Percentiles rank a stretch among this genome's conserved stretches.
phyloP scores from a whole-genome alignment of 2,329 filamentous ascomycete species.

The Periglandula ipomoeae region DNA sequence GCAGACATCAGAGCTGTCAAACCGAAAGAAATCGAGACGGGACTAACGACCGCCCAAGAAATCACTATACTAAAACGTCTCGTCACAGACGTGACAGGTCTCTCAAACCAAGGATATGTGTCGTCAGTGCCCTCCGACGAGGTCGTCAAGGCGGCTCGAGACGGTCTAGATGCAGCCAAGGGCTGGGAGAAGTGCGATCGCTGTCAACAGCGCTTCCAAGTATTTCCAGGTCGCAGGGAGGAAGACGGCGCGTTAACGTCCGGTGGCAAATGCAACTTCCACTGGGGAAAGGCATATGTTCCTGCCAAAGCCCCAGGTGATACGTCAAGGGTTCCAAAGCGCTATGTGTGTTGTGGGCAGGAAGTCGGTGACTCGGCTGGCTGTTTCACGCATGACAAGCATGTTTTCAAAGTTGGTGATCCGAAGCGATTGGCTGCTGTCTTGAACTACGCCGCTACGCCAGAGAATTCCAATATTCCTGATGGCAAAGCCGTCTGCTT shows the following conservation, averaged over 20 bases:
- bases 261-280: conserved; percentile 70
- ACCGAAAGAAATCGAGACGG: conserved; percentile 55
- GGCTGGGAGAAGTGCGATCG: conserved; percentile 87
- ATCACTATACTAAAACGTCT: conserved; percentile 53
- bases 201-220: conserved; percentile 78
- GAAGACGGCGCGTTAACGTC: conserved; percentile 67
- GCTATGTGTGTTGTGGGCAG: conserved; percentile 73
- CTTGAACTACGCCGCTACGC: conserved; percentile 74
- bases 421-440: conserved; percentile 66
- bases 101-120: conserved; percentile 70
- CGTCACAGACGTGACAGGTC: conserved; percentile 50
- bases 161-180: conserved; percentile 55
- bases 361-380: conserved; percentile 62
- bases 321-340: conserved; percentile 46
- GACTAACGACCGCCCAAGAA: conserved; percentile 60
- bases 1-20: conserved; percentile 19
- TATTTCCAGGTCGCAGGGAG: conserved; percentile 76
- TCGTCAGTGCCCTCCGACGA: conserved; percentile 53
- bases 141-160: conserved; percentile 57
- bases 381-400: conserved; percentile 60
- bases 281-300: conserved; percentile 63
- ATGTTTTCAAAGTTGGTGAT: conserved; percentile 82
- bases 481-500: conserved; percentile 64
- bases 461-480: conserved; percentile 46
- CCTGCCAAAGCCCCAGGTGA: conserved; percentile 49